Evolutionary conservation across 352 stramenopile genomes (phyloP), one percentile per base, ranked within the genome.

Genomic region (Phytophthora pluvialis): DNA sequence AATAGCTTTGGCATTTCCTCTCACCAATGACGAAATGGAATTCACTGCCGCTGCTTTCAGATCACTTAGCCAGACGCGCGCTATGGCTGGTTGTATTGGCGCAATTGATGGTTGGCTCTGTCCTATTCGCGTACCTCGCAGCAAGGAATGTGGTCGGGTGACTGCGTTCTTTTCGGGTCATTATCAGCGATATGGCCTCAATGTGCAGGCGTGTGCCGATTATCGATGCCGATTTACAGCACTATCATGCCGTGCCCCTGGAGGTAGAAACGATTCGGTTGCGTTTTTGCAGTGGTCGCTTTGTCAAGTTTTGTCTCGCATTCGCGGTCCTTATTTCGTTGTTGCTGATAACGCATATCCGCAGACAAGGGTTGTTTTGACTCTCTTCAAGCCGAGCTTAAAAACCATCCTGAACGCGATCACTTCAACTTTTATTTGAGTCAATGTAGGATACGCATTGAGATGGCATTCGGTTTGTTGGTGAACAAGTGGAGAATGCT

Each of bases 401-500:
- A 35, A 32, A 11, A 11, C 32, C 7, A 7, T 3, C 43, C 54
- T 10, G 43, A 53, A 33, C 18, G 43, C 4, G 54, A 53, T 25
- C 50, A 29, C 21, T 62, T 54, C 43, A 62, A 53, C 18, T 62
- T 53, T 10, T 46, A 46, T 50, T 39, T 60, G 2, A 62, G 43
- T 35, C 54, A 62, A 28, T 32, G 21, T 13, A 12, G 44, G n/a
- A 63, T 55, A 15, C 33, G 55, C 2, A 26, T 49, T 13, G 55
- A 63, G 10, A 63, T 63, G 55, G 55, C 26, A 0, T 63, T 63
- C 46, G 53, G 53, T 12, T 32, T 61, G 0, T 11, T 61, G 0
- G 55, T 56, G 0, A 55, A 63, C 9, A 63, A 56, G n/a, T 55
- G 44, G 55, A 48, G 55, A n/a, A 55, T 55, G 3, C 25, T 55